Evolutionary conservation across 306 rosid species (phyloP).

Genomic region (Vicia faba): DNA sequence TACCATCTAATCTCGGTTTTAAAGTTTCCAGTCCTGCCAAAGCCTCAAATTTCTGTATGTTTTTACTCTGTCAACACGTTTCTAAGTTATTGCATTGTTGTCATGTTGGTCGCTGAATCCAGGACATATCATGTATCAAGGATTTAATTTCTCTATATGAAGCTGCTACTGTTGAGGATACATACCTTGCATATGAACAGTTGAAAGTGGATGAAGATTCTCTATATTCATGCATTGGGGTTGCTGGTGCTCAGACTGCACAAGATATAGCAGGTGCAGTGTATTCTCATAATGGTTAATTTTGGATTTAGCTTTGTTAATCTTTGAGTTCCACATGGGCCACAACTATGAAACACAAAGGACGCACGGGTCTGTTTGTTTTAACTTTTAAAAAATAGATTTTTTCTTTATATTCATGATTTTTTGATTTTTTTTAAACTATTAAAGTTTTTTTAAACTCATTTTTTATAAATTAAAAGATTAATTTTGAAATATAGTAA

Average conservation of each 20-base stretch:
- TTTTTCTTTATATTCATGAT: no score
- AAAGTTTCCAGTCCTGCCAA: slow-evolving; percentile 15
- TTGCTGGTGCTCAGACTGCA: slow-evolving; percentile 85
- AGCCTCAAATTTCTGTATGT: slow-evolving; percentile 21
- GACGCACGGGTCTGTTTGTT: background rate
- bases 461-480: no score
- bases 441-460: no score
- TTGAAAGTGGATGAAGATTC: slow-evolving; percentile 86
- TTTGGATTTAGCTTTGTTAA: slow-evolving; percentile 27
- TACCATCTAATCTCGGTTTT: slow-evolving; percentile 26
- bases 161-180: slow-evolving; percentile 74
- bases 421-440: no score
- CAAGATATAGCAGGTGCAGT: slow-evolving; percentile 60
- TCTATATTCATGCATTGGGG: slow-evolving; percentile 82
- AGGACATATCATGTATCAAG: slow-evolving; percentile 95
- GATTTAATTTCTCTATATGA: slow-evolving; percentile 79
- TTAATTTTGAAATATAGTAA: no score
- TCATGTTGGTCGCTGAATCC: slow-evolving; percentile 46
- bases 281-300: slow-evolving; percentile 26
- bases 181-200: slow-evolving; percentile 85
- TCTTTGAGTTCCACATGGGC: slow-evolving; percentile 12
- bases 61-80: slow-evolving; percentile 1
- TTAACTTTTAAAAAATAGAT: no score
- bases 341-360: slow-evolving; percentile 22
- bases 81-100: slow-evolving; percentile 28